phyloP scores from a whole-genome alignment of 768 basidiomycete species.

The Tricholoma terreum region DNA sequence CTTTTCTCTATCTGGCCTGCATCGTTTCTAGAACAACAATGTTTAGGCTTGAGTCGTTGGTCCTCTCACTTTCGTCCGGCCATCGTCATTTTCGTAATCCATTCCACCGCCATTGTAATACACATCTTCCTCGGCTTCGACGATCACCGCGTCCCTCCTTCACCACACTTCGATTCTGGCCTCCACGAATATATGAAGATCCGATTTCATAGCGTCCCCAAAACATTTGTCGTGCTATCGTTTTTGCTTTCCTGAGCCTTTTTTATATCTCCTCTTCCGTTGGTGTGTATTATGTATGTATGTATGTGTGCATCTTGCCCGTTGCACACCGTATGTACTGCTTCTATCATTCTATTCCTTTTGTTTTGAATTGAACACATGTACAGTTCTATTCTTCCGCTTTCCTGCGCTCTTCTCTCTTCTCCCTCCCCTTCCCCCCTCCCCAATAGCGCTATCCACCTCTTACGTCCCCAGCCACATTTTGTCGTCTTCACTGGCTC shows the following conservation, averaged over 20 bases:
- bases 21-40: neutral
- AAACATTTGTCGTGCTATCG: slow-evolving; percentile 21
- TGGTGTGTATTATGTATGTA: slow-evolving; percentile 1
- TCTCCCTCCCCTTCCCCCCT: neutral
- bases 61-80: slow-evolving; percentile 4
- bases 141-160: slow-evolving; percentile 13
- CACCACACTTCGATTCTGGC: slow-evolving; percentile 4
- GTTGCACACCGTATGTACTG: neutral
- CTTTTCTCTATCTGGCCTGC: neutral
- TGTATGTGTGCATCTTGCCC: neutral
- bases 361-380: neutral
- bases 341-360: neutral
- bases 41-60: slow-evolving; percentile 3
- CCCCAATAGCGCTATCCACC: neutral
- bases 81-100: slow-evolving; percentile 8
- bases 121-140: slow-evolving; percentile 5
- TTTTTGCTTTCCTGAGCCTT: slow-evolving; percentile 15
- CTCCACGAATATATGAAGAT: neutral
- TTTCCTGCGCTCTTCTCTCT: neutral
- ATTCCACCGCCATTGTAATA: slow-evolving; percentile 8
- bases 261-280: slow-evolving; percentile 10
- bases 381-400: neutral
- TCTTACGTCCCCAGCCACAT: neutral
- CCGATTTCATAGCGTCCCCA: slow-evolving; percentile 9
- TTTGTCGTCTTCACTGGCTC: neutral